Percentiles rank a stretch among this genome's conserved stretches.
Conservation (phyloP, 768 basidiomycete species). For the Kwoniella dendrophila region DNA sequence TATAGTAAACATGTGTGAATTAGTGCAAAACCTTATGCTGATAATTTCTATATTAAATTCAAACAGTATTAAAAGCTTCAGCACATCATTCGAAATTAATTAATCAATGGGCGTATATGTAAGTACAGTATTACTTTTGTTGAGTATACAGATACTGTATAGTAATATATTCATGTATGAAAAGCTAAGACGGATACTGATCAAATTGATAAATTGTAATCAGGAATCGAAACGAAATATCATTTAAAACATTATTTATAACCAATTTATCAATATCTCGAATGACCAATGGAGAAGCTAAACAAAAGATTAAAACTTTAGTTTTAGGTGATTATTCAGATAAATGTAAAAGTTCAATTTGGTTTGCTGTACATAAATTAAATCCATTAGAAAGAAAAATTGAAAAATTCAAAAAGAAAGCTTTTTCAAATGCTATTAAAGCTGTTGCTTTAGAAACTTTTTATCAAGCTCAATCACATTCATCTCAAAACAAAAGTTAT, state of each 20-base stretch:
- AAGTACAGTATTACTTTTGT: slow-evolving; percentile 9
- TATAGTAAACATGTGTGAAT: not conserved
- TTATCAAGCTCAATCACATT: slow-evolving; percentile 12
- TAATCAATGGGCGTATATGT: slow-evolving; percentile 28
- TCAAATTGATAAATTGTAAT: slow-evolving; percentile 9
- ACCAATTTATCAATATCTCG: slow-evolving; percentile 33
- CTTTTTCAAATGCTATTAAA: slow-evolving; percentile 17
- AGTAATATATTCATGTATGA: no score
- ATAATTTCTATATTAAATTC: not conserved
- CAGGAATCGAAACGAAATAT: slow-evolving; percentile 42
- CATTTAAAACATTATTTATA: slow-evolving; percentile 44
- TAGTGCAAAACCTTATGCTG: not conserved
- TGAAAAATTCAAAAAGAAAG: slow-evolving; percentile 25
- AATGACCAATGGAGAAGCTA: slow-evolving; percentile 1
- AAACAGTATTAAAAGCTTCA: slow-evolving; percentile 19
- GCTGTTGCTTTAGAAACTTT: slow-evolving; percentile 24
- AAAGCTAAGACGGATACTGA: no score
- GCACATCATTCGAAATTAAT: slow-evolving; percentile 20
- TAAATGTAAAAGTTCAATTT: slow-evolving; percentile 1
- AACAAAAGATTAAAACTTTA: slow-evolving; percentile 3
- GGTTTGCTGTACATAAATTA: slow-evolving; percentile 23
- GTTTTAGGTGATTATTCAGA: slow-evolving; percentile 10
- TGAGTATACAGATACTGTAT: not conserved
- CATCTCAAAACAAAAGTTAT: not conserved
- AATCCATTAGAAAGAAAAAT: slow-evolving; percentile 20